These are phyloP conservation scores for Malus fusca DNA, from an alignment of 306 rosid genomes.

Conservation along the genomic window DNA sequence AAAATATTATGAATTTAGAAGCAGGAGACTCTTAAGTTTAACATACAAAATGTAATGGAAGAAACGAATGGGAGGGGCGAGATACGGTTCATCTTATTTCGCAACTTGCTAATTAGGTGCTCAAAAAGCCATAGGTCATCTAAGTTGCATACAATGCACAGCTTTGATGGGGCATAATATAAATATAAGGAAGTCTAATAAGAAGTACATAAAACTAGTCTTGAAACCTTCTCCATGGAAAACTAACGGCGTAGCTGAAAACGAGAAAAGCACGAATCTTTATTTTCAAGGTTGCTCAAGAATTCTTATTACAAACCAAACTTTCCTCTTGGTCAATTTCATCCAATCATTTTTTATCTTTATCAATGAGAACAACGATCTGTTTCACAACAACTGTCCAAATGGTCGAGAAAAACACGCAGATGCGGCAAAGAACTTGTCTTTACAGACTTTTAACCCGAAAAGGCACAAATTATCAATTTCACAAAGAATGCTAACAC, in stretches of 20 bases:
- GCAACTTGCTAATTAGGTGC: not conserved
- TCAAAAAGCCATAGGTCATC: not conserved
- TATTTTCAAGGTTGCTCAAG: not conserved
- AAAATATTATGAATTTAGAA: not conserved
- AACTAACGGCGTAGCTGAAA: not conserved
- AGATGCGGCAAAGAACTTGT: not conserved
- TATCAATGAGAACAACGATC: not conserved
- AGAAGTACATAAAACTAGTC: not conserved
- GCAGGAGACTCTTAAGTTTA: not conserved
- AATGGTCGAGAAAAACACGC: not conserved
- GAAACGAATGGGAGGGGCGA: not conserved
- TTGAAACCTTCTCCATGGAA: not conserved
- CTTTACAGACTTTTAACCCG: not conserved
- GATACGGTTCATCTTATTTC: not conserved
- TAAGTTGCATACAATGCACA: not conserved
- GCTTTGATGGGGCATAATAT: not conserved
- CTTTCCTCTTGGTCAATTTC: not conserved
- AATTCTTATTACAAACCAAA: not conserved
- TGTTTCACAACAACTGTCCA: not conserved
- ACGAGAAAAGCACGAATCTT: not conserved
- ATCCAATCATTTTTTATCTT: not conserved
- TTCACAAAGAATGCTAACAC: not conserved
- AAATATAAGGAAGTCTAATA: not conserved
- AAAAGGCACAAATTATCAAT: not conserved
- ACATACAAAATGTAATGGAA: not conserved